Conservation (phyloP, 2,329 filamentous ascomycete genomes). For the Aspergillus sp. region DNA sequence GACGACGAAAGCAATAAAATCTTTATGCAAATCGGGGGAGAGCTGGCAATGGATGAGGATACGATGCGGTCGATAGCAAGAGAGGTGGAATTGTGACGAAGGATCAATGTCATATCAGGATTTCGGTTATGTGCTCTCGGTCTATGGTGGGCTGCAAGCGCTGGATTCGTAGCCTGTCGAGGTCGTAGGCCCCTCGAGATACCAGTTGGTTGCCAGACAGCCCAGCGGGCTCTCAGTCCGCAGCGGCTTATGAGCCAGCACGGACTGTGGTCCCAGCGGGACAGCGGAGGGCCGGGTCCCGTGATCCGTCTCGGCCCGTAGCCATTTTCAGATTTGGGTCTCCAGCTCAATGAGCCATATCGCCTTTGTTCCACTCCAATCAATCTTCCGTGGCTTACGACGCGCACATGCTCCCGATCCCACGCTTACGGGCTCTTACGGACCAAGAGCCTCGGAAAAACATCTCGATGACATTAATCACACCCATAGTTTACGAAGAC, state of each 20-base stretch:
- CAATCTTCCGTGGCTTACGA: no score
- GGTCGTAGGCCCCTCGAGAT: neutral
- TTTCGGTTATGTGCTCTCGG: neutral
- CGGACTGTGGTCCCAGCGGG: neutral
- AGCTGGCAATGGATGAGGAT: neutral
- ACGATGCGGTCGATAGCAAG: neutral
- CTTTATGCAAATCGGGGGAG: neutral
- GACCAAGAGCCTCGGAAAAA: no score
- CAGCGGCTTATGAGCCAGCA: slow-evolving; percentile 1
- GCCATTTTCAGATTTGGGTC: neutral
- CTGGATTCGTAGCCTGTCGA: neutral
- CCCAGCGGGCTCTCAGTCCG: neutral
- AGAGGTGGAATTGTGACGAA: neutral
- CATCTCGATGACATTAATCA: no score
- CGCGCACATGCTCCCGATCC: no score
- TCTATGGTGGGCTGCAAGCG: neutral
- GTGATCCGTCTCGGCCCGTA: neutral
- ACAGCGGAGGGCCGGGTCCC: neutral
- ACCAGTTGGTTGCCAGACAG: neutral
- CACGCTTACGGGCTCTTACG: no score
- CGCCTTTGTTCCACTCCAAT: no score
- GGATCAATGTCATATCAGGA: slow-evolving; percentile 1
- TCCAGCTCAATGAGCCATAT: neutral
- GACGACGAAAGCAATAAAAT: slow-evolving; percentile 10
- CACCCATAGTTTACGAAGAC: no score